Evolutionary conservation across 2,329 filamentous ascomycete genomes (phyloP).

Genomic region (Helotiales sp.): DNA sequence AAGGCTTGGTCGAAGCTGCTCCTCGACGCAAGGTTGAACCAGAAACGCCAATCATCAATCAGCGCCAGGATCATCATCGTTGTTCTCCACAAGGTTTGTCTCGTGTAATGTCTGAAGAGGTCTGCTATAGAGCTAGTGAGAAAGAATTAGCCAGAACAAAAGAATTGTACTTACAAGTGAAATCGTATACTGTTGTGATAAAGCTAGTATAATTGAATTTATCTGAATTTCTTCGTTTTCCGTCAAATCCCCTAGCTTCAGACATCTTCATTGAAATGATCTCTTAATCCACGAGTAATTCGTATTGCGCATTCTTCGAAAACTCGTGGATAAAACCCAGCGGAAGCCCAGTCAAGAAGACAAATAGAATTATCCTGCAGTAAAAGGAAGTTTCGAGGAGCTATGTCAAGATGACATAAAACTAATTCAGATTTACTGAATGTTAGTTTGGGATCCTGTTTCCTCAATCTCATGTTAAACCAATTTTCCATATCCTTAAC

Average conservation of each 20-base stretch:
- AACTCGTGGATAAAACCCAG: too few species aligned
- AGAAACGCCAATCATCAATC: constrained; percentile 13
- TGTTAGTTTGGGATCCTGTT: too few species aligned
- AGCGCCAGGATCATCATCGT: constrained; percentile 10
- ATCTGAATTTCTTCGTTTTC: constrained; percentile 15
- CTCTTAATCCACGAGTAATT: constrained; percentile 11
- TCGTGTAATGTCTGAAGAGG: constrained; percentile 9
- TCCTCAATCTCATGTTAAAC: too few species aligned
- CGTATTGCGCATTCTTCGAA: too few species aligned
- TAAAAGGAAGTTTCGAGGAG: too few species aligned
- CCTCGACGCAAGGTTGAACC: too few species aligned
- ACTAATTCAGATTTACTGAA: too few species aligned
- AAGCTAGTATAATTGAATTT: constrained; percentile 16
- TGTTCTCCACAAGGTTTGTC: constrained; percentile 9
- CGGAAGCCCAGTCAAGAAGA: too few species aligned
- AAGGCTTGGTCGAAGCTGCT: too few species aligned
- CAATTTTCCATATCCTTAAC: too few species aligned
- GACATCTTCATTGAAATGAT: constrained; percentile 11
- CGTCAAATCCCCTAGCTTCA: constrained; percentile 11
- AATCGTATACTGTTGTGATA: constrained; percentile 15
- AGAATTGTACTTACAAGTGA: constrained; percentile 14
- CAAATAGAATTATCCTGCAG: too few species aligned
- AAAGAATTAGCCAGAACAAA: constrained; percentile 6
- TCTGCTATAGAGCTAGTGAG: constrained; percentile 14
- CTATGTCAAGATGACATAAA: too few species aligned